Percentiles rank a stretch among this genome's conserved stretches.
Evolutionary conservation across 768 basidiomycete genomes (phyloP).

Genomic region (Pleurotus cornucopiae): DNA sequence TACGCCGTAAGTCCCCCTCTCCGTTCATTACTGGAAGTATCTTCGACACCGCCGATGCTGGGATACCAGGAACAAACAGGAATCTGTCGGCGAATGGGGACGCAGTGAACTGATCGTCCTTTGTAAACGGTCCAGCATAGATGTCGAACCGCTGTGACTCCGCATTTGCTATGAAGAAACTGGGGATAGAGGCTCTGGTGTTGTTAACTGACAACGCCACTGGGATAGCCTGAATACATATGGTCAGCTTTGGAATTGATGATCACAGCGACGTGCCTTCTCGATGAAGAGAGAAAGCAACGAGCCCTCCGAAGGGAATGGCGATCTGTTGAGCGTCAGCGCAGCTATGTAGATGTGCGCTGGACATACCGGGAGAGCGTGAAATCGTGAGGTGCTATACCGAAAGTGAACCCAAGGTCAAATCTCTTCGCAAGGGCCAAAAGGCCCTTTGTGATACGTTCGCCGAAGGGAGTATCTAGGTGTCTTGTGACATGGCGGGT

Average conservation of each 20-base stretch:
- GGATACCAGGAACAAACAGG: conserved; percentile 54
- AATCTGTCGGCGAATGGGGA: conserved; percentile 68
- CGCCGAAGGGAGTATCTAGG: conserved; percentile 62
- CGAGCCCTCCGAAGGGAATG: conserved; percentile 59
- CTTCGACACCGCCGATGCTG: conserved; percentile 43
- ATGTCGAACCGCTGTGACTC: conserved; percentile 66
- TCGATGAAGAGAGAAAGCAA: conserved; percentile 55
- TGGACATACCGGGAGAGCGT: conserved; percentile 52
- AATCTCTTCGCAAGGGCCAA: conserved; percentile 49
- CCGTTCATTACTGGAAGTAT: conserved; percentile 53
- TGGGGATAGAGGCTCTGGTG: conserved; percentile 53
- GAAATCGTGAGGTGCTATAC: conserved; percentile 74
- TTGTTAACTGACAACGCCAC: conserved; percentile 59
- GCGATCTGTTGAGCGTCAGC: conserved; percentile 33
- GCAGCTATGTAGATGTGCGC: not conserved
- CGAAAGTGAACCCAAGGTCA: conserved; percentile 60
- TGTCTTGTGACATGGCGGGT: conserved; percentile 39
- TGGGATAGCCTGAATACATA: conserved; percentile 40
- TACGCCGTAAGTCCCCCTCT: conserved; percentile 27
- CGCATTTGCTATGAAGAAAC: conserved; percentile 61
- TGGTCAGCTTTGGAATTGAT: not conserved
- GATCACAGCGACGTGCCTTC: conserved; percentile 27
- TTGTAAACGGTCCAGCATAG: conserved; percentile 66
- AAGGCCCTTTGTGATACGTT: conserved; percentile 51
- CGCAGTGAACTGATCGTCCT: conserved; percentile 76